phyloP scores from a whole-genome alignment of 805 yeast genomes.

The Lachancea sp. region DNA sequence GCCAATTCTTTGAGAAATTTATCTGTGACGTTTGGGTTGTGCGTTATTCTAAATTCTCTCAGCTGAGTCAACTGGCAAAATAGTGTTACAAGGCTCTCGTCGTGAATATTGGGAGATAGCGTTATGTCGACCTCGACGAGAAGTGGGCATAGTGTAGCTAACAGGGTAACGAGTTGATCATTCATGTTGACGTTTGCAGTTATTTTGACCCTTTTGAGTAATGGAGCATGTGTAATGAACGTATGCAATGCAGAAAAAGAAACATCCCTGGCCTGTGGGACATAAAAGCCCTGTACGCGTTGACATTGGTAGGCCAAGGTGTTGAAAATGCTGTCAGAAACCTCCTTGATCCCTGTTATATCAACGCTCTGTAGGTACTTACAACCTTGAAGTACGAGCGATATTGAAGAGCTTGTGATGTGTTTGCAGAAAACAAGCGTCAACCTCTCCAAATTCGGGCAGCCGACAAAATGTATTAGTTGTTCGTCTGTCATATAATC shows the following conservation, averaged over 20 bases:
- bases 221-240: conserved; percentile 57
- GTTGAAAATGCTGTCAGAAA: conserved; percentile 62
- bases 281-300: conserved; percentile 81
- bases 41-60: conserved; percentile 78
- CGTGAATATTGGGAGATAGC: conserved; percentile 67
- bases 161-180: conserved; percentile 52
- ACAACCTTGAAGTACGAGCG: conserved; percentile 57
- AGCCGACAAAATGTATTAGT: conserved; percentile 54
- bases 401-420: conserved; percentile 55
- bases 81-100: conserved; percentile 49
- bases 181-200: conserved; percentile 63
- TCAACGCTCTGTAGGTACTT: conserved; percentile 76
- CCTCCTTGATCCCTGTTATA: conserved; percentile 66
- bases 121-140: conserved; percentile 88
- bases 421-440: conserved; percentile 76
- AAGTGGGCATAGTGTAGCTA: conserved; percentile 67
- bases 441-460: conserved; percentile 74
- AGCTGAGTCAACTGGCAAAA: conserved; percentile 61
- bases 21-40: conserved; percentile 64
- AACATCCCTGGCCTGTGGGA: conserved; percentile 74
- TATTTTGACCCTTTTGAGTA: conserved; percentile 75
- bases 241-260: conserved; percentile 55
- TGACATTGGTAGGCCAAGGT: conserved; percentile 67
- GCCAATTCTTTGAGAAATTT: conserved; percentile 42
- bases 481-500: conserved; percentile 58